Evolutionary conservation across 306 rosid genomes (phyloP), one percentile per base, ranked within the genome.

Genomic region (Cyclanthera cordifolia): DNA sequence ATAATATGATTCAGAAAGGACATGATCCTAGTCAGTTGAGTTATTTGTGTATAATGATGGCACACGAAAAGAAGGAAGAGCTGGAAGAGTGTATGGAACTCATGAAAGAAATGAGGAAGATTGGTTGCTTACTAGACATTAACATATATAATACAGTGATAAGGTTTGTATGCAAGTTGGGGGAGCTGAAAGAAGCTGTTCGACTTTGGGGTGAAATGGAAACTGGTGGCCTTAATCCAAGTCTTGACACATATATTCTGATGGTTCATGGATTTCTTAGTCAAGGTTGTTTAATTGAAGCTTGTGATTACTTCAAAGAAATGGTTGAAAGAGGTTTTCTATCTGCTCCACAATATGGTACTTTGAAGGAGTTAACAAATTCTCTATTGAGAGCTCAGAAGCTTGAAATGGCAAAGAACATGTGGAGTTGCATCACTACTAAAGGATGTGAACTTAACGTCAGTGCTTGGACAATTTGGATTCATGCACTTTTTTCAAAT

Each of bases 41-140:
- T 76, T 91, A 83, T 76, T 49, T 82, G 79, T 85, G 82, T 64
- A 80, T 91, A 43, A 79, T 85, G 89, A 1, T 77, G 41, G 95
- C 94, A 16, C 95, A 86, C 67, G 95, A 91, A 85, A 88, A 88
- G 89, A 88, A 85, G 83, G 94, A 91, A 57, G 85, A 88, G 59
- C 82, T 88, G 48, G 95, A 88, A 83, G 91, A 88, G 78, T 88
- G 91, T 65, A 64, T 80, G 85, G 89, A 85, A 72, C 84, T 88
- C 20, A 76, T 86, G 70, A 61, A 73, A 73, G 95, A 86, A 82
- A 88, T 91, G 94, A 72, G 81, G 74, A 88, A 85, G 88, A 76
- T 85, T 57, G 94, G 89, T 69, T 83, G 86, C 73, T 25, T 69
- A 57, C 97, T 91, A 25, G 83, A 91, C 74, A 87, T 83, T 68